Evolutionary conservation across 2,329 filamentous ascomycete species (phyloP).

Genomic region (Periconia digitata): DNA sequence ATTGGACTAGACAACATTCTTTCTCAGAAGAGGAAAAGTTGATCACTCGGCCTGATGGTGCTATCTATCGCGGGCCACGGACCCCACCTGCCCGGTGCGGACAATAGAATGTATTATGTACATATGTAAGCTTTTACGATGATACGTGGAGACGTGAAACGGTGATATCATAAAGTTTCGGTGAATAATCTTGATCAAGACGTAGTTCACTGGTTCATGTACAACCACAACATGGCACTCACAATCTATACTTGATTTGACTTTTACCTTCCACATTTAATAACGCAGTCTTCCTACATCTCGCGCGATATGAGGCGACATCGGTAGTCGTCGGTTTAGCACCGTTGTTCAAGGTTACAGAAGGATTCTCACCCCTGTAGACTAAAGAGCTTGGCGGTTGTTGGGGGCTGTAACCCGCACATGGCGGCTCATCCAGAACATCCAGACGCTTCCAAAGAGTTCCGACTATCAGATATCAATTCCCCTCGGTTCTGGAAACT

Average conservation of each 20-base stretch:
- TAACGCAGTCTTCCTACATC: too few species aligned
- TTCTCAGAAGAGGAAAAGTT: conserved; percentile 5
- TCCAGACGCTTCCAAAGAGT: not conserved
- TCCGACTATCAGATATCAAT: too few species aligned
- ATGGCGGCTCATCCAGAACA: too few species aligned
- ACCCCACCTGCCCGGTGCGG: conserved; percentile 11
- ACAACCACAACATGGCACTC: too few species aligned
- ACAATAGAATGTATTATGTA: not conserved
- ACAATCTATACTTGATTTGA: too few species aligned
- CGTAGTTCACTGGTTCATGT: too few species aligned
- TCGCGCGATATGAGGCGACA: too few species aligned
- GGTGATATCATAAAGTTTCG: too few species aligned
- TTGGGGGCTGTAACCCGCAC: not conserved
- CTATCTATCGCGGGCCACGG: conserved; percentile 5
- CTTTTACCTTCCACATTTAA: too few species aligned
- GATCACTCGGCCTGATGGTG: conserved; percentile 9
- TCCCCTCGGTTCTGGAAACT: too few species aligned
- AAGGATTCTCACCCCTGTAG: not conserved
- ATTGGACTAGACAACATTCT: conserved; percentile 7
- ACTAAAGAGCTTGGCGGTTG: not conserved
- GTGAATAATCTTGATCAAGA: too few species aligned
- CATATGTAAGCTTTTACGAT: not conserved
- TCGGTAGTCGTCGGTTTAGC: not conserved
- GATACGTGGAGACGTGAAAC: not conserved
- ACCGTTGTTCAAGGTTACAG: not conserved